These are phyloP conservation scores for Reutealis trisperma DNA, from an alignment of 345 rosid species.

Conservation along the genomic window DNA sequence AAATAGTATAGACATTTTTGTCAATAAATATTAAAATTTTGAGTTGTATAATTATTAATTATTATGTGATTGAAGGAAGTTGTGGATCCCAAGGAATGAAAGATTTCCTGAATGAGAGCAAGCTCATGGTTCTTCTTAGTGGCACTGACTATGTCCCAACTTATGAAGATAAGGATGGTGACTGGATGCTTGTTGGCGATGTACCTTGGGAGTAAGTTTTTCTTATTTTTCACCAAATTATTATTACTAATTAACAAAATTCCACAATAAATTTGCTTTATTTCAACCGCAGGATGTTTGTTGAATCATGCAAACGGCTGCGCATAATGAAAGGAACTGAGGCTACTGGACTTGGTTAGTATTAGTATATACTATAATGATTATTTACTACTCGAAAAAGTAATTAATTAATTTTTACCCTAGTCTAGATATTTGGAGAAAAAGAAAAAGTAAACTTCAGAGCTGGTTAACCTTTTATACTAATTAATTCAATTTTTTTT, in stretches of 20 bases:
- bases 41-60: too few species aligned
- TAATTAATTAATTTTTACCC: too few species aligned
- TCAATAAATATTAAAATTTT: too few species aligned
- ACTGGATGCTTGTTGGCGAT: slow-evolving; percentile 97
- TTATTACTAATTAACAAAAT: too few species aligned
- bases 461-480: neutral
- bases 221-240: neutral
- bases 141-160: slow-evolving; percentile 81
- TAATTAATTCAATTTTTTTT: too few species aligned
- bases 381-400: too few species aligned
- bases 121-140: slow-evolving; percentile 64
- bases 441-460: neutral
- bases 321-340: slow-evolving; percentile 89
- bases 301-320: slow-evolving; percentile 82
- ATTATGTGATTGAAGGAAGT: slow-evolving; percentile 38
- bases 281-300: slow-evolving; percentile 70
- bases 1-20: too few species aligned
- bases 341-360: slow-evolving; percentile 73
- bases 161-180: slow-evolving; percentile 94
- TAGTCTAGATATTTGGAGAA: neutral
- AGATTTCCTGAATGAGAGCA: slow-evolving; percentile 76
- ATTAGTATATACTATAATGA: neutral
- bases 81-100: slow-evolving; percentile 81
- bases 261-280: neutral
- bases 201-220: slow-evolving; percentile 89